phyloP scores from a whole-genome alignment of 148 eudicot genomes.

The Silene latifolia region DNA sequence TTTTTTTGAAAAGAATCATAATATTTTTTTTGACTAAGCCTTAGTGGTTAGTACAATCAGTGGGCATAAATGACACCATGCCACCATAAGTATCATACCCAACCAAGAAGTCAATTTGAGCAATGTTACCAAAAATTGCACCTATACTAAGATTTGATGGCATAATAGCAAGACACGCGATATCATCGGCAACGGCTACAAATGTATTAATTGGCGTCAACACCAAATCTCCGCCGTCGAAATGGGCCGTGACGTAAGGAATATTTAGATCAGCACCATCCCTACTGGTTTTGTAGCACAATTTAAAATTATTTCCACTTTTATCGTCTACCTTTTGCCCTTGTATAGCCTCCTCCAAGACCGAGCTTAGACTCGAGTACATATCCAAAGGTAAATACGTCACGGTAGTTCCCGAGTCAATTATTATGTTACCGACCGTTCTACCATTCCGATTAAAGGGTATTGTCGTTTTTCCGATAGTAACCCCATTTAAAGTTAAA shows the following conservation, averaged over 20 bases:
- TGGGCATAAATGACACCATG: neutral
- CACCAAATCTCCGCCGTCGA: slow-evolving; percentile 42
- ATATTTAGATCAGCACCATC: slow-evolving; percentile 22
- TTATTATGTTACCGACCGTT: slow-evolving; percentile 52
- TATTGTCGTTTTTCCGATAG: slow-evolving; percentile 22
- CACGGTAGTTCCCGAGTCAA: slow-evolving; percentile 77
- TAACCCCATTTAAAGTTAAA: slow-evolving; percentile 40
- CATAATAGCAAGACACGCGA: slow-evolving; percentile 4
- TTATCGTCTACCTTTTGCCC: slow-evolving; percentile 24
- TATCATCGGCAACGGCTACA: neutral
- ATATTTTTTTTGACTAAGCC: too few relatives aligned
- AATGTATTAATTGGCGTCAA: slow-evolving; percentile 27
- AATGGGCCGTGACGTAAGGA: slow-evolving; percentile 19
- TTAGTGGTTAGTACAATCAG: slow-evolving; percentile 34
- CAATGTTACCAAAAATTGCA: slow-evolving; percentile 49
- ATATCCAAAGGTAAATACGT: slow-evolving; percentile 36
- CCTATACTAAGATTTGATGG: neutral
- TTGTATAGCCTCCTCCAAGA: slow-evolving; percentile 16
- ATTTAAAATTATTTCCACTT: neutral
- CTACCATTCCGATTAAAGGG: neutral
- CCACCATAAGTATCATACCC: slow-evolving; percentile 40
- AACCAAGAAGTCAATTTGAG: slow-evolving; percentile 46
- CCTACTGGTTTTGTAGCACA: slow-evolving; percentile 32
- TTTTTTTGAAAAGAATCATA: too few relatives aligned
- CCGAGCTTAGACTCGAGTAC: slow-evolving; percentile 5